Percentiles rank a stretch among this genome's conserved stretches.
Evolutionary conservation across 2,329 filamentous ascomycete species (phyloP).

Genomic region (Fusarium sp.): DNA sequence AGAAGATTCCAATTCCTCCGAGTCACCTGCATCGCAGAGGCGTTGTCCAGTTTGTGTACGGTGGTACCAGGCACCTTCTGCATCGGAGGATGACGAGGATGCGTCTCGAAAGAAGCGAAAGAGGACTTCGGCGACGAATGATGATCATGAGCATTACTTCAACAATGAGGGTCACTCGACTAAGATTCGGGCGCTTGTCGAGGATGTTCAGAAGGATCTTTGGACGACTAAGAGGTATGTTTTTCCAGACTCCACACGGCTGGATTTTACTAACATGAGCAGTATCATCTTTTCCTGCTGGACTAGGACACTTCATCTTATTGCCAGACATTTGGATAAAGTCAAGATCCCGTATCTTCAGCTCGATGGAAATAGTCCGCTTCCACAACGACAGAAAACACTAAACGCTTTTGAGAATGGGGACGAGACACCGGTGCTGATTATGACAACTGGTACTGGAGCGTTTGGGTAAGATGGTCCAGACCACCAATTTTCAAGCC

Average conservation of each 20-base stretch:
- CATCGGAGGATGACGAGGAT: rapidly evolving
- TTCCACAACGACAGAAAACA: constrained; percentile 52
- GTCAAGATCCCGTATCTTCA: constrained; percentile 50
- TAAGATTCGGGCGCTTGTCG: background rate
- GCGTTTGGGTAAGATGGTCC: constrained; percentile 58
- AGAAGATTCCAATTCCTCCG: background rate
- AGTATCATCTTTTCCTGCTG: constrained; percentile 62
- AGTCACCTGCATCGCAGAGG: rapidly evolving
- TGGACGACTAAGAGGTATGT: constrained; percentile 7
- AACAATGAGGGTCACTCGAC: background rate
- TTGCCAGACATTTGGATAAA: constrained; percentile 48
- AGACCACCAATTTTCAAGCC: rapidly evolving
- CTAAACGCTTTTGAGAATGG: constrained; percentile 54
- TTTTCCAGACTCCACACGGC: rapidly evolving
- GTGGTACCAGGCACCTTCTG: background rate
- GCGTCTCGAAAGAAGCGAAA: background rate
- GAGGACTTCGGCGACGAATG: rapidly evolving
- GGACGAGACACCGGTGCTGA: constrained; percentile 52
- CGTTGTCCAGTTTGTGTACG: constrained; percentile 4
- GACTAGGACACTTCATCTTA: constrained; percentile 57
- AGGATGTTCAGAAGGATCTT: background rate
- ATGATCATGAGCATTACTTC: constrained; percentile 11
- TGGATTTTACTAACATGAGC: rapidly evolving
- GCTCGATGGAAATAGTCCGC: constrained; percentile 59
- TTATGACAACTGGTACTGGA: constrained; percentile 66